Evolutionary conservation across 352 stramenopile genomes (phyloP), one percentile per base, ranked within the genome.

Genomic region (Elongisporangium senticosum): DNA sequence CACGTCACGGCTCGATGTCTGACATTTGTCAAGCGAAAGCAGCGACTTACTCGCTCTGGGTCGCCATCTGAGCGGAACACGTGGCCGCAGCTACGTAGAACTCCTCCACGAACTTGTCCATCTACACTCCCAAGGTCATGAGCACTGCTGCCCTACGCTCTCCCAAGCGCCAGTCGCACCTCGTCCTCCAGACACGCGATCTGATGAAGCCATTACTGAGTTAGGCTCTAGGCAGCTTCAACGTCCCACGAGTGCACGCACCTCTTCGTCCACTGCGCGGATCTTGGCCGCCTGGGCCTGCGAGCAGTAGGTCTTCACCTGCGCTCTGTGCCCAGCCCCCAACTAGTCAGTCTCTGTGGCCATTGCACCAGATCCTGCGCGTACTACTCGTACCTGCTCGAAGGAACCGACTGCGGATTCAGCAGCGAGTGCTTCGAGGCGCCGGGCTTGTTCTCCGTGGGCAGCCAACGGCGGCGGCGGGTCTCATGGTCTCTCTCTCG

Each of bases 41-140:
- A 39, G 10, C 3, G 7, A 43, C 33, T 15, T 10, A 43, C 33
- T 43, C 33, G 15, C 69, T 73, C 24, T 89, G 79, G 0, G 71
- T 56, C 7, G 63, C 51, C 0, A 61, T 59, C 37, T 87, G 77
- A 1, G 72, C 59, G 7, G 70, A 65, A 55, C 86, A 86, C 26
- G 59, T 72, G 4, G 79, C 74, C 0, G 79, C 72, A 3, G 74
- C 72, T 3, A 86, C 62, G 62, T 87, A 85, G 51, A 89, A 86
- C 17, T 89, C 77, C 26, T 77, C 57, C 6, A 89, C 66, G 21
- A 89, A 86, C 50, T 73, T 71, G 17, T 83, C 57, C 59, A 89
- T 74, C 77, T 89, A 22, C 22, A 7, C 4, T 1, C 19, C n/a
- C 8, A 49, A 11, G 1, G 23, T 7, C 0, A 47, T 47, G 37